Base-by-base conservation (phyloP, 495 filamentous ascomycete genomes). In the Daldinia childiae region DNA sequence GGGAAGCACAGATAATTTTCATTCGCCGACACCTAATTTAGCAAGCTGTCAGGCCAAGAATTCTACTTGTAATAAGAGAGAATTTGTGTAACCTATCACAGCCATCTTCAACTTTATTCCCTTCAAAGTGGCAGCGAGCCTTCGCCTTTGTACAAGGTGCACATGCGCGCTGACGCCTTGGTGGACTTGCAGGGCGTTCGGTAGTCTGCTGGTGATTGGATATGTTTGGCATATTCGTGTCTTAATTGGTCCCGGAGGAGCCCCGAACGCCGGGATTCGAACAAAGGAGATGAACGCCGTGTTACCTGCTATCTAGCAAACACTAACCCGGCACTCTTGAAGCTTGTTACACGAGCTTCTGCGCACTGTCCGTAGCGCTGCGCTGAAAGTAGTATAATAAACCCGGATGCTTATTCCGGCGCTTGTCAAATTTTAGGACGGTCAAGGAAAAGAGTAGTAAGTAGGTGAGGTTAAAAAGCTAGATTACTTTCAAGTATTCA, bases 131-230 rank as follows among this genome's bases (percentile, higher is more conserved):
- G 32, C 78, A 79, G 6, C 78, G 74, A 41, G 76, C 73, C 72
- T 78, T 79, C 1, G 78, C 78, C 41, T 72, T 78, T 26, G 75
- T 78, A 30, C 78, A 79, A 32, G 74, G 71, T n/a, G 73, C 61
- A 56, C 78, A 79, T 11, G 78, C 78, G n/a, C 78, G 71, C 56
- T 66, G 74, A 12, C 78, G 70, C 36, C 78, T 66, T n/a, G 69
- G 74, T 7, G 78, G 74, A 32, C 77, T 79, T 3, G 56, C 27
- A n/a, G 67, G 61, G 6, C 75, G 75, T 30, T 70, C 61, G 21
- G n/a, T 27, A 41, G 24, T 11, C 14, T 38, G 39, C 27, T 62
- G 71, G 24, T n/a, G 38, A 62, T 60, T 45, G 21, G 55, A 29
- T 59, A 64, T 70, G 26, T 30, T 55, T 56, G 29, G 6, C 50